Percentiles rank a stretch among this genome's conserved stretches.
Conservation (phyloP, 2,329 filamentous ascomycete species). For the Cladosporium sp. region DNA sequence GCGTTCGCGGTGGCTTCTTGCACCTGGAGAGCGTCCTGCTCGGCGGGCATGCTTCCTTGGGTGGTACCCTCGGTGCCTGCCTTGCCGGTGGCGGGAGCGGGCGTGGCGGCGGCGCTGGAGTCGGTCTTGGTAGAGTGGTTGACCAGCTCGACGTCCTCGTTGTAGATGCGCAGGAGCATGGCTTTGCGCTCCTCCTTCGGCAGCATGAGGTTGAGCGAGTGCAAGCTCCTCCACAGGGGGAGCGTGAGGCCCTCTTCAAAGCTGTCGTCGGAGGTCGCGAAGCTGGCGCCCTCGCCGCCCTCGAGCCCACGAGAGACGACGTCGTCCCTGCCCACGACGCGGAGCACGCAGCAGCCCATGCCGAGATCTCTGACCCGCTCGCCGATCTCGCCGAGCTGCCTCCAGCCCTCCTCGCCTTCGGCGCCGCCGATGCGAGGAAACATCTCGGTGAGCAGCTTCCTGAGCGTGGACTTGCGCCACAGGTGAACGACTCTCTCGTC, state of each 20-base stretch:
- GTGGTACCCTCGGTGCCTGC: neutral
- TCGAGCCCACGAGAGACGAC: conserved; percentile 22
- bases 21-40: conserved; percentile 28
- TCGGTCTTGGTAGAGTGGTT: conserved; percentile 46
- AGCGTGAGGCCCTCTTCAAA: conserved; percentile 76
- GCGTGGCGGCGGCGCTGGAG: conserved; percentile 6
- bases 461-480: conserved; percentile 70
- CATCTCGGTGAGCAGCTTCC: conserved; percentile 84
- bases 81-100: neutral
- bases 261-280: conserved; percentile 37
- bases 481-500: conserved; percentile 68
- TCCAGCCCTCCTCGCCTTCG: conserved; percentile 54
- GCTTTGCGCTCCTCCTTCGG: conserved; percentile 92
- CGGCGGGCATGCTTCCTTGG: conserved; percentile 16
- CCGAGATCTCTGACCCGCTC: conserved; percentile 70
- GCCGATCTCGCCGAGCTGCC: conserved; percentile 78
- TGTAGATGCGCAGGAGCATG: conserved; percentile 85
- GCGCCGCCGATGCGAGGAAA: conserved; percentile 69
- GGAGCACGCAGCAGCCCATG: conserved; percentile 88
- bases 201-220: conserved; percentile 92
- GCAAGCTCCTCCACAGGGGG: conserved; percentile 87
- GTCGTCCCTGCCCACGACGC: conserved; percentile 59
- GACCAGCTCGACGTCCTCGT: conserved; percentile 77
- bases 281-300: conserved; percentile 41
- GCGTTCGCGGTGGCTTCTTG: neutral